These are phyloP conservation scores for Hygrocybe punicea DNA, from an alignment of 768 basidiomycete species.

Conservation along the genomic window DNA sequence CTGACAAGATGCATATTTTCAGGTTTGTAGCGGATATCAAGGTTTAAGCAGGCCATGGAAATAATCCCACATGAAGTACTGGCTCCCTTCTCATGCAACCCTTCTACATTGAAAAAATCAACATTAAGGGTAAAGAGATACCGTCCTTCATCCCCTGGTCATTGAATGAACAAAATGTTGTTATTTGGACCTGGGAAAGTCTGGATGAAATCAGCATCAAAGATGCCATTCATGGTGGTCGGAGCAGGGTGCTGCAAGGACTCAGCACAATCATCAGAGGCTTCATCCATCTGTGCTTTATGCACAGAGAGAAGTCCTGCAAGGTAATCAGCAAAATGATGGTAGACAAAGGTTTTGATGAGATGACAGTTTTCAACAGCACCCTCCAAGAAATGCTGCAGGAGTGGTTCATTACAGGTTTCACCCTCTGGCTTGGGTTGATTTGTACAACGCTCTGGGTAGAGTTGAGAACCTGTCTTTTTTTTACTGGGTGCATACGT, in stretches of 20 bases:
- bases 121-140: slow-evolving; percentile 31
- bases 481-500: slow-evolving; percentile 7
- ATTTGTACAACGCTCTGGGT: slow-evolving; percentile 7
- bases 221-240: not conserved
- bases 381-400: not conserved
- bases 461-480: not conserved
- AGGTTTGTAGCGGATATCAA: slow-evolving; percentile 25
- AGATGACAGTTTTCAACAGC: not conserved
- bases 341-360: slow-evolving; percentile 14
- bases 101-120: slow-evolving; percentile 36
- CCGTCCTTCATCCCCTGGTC: slow-evolving; percentile 13
- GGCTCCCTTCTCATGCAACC: slow-evolving; percentile 16
- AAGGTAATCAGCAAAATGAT: slow-evolving; percentile 12
- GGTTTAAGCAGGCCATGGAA: slow-evolving; percentile 34
- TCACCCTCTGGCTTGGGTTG: slow-evolving; percentile 4
- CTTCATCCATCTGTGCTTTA: slow-evolving; percentile 10
- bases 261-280: slow-evolving; percentile 9
- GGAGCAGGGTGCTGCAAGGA: slow-evolving; percentile 2
- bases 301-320: slow-evolving; percentile 7
- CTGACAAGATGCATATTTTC: slow-evolving; percentile 37
- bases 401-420: slow-evolving; percentile 7
- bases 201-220: slow-evolving; percentile 2
- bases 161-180: not conserved
- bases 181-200: slow-evolving; percentile 1
- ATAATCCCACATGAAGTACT: slow-evolving; percentile 27